phyloP scores from a whole-genome alignment of 805 yeast genomes.

The Suhomyces faveliae region DNA sequence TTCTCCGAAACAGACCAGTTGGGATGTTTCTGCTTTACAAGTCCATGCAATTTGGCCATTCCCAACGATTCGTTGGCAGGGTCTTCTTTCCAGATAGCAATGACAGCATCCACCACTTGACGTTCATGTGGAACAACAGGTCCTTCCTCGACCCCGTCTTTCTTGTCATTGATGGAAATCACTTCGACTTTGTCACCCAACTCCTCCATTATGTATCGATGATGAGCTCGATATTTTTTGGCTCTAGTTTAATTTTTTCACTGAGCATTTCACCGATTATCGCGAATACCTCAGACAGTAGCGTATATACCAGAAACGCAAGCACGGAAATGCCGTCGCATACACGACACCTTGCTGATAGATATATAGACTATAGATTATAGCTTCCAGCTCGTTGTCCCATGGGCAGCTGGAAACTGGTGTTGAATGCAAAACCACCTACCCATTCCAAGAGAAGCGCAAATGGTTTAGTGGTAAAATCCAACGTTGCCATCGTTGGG shows the following conservation, averaged over 20 bases:
- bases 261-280: not conserved
- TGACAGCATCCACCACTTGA: slow-evolving; percentile 59
- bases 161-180: slow-evolving; percentile 35
- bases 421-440: too few relatives aligned
- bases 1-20: slow-evolving; percentile 65
- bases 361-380: too few relatives aligned
- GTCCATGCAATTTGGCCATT: slow-evolving; percentile 48
- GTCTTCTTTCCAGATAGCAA: slow-evolving; percentile 65
- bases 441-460: not conserved
- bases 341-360: too few relatives aligned
- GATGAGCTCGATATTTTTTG: not conserved
- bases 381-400: too few relatives aligned
- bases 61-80: slow-evolving; percentile 61
- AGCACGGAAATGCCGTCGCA: too few relatives aligned
- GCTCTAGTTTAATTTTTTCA: not conserved
- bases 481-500: slow-evolving; percentile 9
- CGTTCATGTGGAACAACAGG: slow-evolving; percentile 53
- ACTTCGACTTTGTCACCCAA: slow-evolving; percentile 29
- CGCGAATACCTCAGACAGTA: too few relatives aligned
- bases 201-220: slow-evolving; percentile 1
- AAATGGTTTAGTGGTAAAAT: slow-evolving; percentile 8
- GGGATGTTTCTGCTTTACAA: slow-evolving; percentile 51
- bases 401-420: too few relatives aligned
- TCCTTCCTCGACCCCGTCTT: slow-evolving; percentile 17
- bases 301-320: too few relatives aligned